phyloP scores from a whole-genome alignment of 2,329 filamentous ascomycete genomes.

The Aspergillus thermomutatus region DNA sequence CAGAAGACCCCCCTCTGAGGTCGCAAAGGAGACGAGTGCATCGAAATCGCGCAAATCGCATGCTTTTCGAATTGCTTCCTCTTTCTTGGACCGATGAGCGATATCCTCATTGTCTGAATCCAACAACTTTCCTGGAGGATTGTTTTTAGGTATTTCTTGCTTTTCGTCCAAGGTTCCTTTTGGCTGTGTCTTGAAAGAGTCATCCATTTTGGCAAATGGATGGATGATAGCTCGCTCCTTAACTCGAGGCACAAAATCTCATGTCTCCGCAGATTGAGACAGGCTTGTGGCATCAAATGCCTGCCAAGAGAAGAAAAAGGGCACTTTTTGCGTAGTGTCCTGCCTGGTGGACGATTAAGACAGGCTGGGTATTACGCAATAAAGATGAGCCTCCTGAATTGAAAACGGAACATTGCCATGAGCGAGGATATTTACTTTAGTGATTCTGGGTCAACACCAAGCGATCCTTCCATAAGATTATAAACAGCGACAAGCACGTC shows the following conservation, averaged over 20 bases:
- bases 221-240: not conserved
- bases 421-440: not conserved
- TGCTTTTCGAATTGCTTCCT: constrained; percentile 54
- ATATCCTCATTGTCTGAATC: constrained; percentile 2
- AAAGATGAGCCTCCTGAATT: not conserved
- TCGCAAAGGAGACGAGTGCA: constrained; percentile 56
- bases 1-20: constrained; percentile 64
- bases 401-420: not conserved
- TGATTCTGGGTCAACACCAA: not conserved
- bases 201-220: not conserved
- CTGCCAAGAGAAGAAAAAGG: not conserved
- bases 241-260: not conserved
- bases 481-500: not conserved
- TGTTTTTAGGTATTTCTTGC: not conserved
- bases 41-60: constrained; percentile 58
- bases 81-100: constrained; percentile 34
- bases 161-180: constrained; percentile 2
- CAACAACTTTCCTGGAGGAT: constrained; percentile 1
- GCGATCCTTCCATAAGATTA: not conserved
- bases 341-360: not conserved
- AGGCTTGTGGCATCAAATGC: not conserved
- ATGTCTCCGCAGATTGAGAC: not conserved
- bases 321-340: not conserved
- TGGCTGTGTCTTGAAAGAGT: not conserved
- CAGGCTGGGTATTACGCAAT: not conserved